Conservation (phyloP, 345 rosid species). For the Hibiscus mutabilis region DNA sequence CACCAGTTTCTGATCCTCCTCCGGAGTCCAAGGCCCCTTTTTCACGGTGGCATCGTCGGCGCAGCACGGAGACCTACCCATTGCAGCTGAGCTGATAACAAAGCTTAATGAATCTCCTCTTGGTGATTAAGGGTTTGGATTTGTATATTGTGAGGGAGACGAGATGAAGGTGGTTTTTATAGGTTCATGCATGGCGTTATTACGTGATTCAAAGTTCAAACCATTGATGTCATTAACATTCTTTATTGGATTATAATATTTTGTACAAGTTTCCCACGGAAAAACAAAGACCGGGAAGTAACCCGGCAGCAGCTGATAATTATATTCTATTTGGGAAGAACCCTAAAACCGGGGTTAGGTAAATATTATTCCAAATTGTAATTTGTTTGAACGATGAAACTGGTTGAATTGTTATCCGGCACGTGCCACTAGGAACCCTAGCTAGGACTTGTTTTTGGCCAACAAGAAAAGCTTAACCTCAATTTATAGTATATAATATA, state of each 20-base stretch:
- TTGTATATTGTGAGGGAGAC: not conserved
- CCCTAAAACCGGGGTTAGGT: constrained; percentile 19
- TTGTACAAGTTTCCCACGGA: constrained; percentile 6
- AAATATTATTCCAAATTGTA: not conserved
- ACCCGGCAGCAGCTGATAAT: too few relatives aligned
- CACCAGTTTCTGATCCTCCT: constrained; percentile 62
- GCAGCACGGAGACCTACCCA: constrained; percentile 48
- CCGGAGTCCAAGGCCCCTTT: constrained; percentile 82
- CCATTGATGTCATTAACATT: constrained; percentile 14
- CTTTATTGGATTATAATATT: not conserved
- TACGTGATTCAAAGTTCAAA: constrained; percentile 11
- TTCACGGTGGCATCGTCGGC: constrained; percentile 41
- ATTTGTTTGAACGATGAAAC: not conserved
- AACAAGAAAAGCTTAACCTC: not conserved
- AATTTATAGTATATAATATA: too few relatives aligned
- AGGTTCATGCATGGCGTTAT: constrained; percentile 5
- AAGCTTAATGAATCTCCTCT: not conserved
- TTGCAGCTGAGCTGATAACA: constrained; percentile 8
- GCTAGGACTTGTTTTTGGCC: not conserved
- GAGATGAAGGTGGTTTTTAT: constrained; percentile 10
- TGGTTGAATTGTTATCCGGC: not conserved
- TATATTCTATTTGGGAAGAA: not conserved
- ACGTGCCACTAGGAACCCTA: not conserved
- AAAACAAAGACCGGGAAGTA: not conserved
- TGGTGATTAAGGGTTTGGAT: not conserved